phyloP scores from a whole-genome alignment of 1,284 basidiomycete species.

The Ganoderma lucidum region DNA sequence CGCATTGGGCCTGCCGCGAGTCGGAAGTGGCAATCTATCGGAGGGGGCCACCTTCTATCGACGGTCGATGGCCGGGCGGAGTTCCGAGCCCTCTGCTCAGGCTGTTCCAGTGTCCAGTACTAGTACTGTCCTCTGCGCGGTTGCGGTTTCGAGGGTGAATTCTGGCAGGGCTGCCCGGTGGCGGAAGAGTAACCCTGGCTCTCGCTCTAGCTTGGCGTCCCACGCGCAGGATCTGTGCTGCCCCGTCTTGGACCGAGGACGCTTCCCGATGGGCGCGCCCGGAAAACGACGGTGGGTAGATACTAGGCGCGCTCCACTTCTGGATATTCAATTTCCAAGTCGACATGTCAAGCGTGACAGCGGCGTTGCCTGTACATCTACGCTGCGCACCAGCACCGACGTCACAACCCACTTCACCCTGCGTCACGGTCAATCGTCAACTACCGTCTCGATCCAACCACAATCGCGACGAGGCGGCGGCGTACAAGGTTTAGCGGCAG shows the following conservation, averaged over 20 bases:
- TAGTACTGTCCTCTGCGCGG: no score
- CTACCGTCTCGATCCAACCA: not conserved
- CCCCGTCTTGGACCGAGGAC: not conserved
- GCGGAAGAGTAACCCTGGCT: not conserved
- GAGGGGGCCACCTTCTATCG: not conserved
- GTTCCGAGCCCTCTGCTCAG: not conserved
- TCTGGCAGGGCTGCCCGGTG: not conserved
- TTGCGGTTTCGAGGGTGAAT: not conserved
- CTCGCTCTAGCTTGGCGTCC: not conserved
- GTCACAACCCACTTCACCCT: not conserved
- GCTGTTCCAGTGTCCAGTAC: not conserved
- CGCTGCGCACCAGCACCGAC: not conserved
- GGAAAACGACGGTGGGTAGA: not conserved
- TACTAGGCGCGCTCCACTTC: not conserved
- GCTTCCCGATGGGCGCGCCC: not conserved
- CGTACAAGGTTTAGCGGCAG: not conserved
- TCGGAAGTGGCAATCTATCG: conserved; percentile 6
- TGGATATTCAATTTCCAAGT: not conserved
- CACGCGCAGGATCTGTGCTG: not conserved
- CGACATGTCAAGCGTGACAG: not conserved
- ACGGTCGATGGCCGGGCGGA: not conserved
- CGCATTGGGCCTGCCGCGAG: not conserved
- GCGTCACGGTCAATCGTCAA: not conserved
- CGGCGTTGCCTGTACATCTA: not conserved
- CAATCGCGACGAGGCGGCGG: not conserved